Percentiles rank a stretch among this genome's conserved stretches.
These are phyloP conservation scores for Phytophthora palmivora DNA, from an alignment of 352 stramenopile species.

Conservation along the genomic window DNA sequence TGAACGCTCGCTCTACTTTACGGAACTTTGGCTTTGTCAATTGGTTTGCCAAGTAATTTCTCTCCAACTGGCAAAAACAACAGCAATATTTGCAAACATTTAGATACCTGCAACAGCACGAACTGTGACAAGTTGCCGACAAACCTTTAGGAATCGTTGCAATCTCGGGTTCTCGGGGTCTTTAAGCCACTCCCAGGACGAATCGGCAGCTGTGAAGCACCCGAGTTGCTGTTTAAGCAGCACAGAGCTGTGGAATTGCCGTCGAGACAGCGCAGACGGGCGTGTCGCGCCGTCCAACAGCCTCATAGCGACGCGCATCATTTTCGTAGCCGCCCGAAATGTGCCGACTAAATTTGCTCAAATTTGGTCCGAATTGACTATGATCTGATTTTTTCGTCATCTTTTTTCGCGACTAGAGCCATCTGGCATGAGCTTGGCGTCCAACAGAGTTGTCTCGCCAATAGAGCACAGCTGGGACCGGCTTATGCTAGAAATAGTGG, in stretches of 20 bases:
- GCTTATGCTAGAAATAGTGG: constrained; percentile 7
- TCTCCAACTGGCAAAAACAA: constrained; percentile 45
- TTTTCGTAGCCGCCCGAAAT: constrained; percentile 17
- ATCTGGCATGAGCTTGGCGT: constrained; percentile 5
- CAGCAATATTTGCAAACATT: constrained; percentile 5
- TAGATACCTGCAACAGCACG: constrained; percentile 4
- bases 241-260: constrained; percentile 12
- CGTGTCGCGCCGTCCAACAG: constrained; percentile 3
- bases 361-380: constrained; percentile 18
- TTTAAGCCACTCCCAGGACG: constrained; percentile 63
- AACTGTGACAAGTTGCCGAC: constrained; percentile 2
- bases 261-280: not conserved
- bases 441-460: constrained; percentile 1
- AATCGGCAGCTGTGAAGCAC: constrained; percentile 23
- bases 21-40: constrained; percentile 65
- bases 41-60: constrained; percentile 56
- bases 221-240: constrained; percentile 12
- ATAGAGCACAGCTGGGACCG: not conserved
- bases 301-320: constrained; percentile 7
- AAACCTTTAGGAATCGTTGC: constrained; percentile 70
- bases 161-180: constrained; percentile 50
- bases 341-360: not conserved
- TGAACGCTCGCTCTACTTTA: constrained; percentile 64
- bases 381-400: constrained; percentile 8
- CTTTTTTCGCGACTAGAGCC: constrained; percentile 19